Evolutionary conservation across 23 red algal genomes (phyloP), one percentile per base, ranked within the genome.

Genomic region (Gracilaria domingensis): DNA sequence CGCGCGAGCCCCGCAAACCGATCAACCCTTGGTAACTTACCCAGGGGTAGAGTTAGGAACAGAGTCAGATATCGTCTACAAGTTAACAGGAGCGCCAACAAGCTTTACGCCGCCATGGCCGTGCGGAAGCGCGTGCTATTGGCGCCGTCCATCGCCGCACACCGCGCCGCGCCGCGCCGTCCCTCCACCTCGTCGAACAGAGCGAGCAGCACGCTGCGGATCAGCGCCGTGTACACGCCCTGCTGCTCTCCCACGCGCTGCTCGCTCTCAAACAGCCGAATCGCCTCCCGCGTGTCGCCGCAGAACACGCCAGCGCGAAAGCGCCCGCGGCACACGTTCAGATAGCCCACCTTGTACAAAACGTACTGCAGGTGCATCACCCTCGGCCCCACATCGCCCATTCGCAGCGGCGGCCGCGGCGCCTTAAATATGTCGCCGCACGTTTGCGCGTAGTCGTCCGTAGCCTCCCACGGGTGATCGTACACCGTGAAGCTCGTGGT

Each of bases 331-430:
- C 26, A 29, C 76, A 56, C 76, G 29, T 37, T 81, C 3, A 81
- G 45, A 7, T 56, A 56, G 17, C 76, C 76, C 18, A 81, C 76
- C 12, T 56, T 54, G 33, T 56, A 81, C 54, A 81, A 24, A 11
- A 81, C 76, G 45, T 56, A 81, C 32, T 81, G 76, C 76, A 81
- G 37, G 33, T 81, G 76, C 76, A 81, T 58, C 21, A 81, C 76
- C 5, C 76, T 45, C 32, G 76, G 76, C 6, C 76, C 76, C 18
- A 56, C 76, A 20, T 81, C 76, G 3, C 76, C 76, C 29, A 34
- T 29, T 23, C 54, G 8, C 9, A 81, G 18, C 20, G 76, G 76
- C 5, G 76, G 76, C 6, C 35, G 8, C 6, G 76, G 76, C n/a
- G 76, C 76, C 11, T 32, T 23, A 42, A 81, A 54, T n/a, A 59